Evolutionary conservation across 768 basidiomycete genomes (phyloP), one percentile per base, ranked within the genome.

Genomic region (Leccinum incarnatum): DNA sequence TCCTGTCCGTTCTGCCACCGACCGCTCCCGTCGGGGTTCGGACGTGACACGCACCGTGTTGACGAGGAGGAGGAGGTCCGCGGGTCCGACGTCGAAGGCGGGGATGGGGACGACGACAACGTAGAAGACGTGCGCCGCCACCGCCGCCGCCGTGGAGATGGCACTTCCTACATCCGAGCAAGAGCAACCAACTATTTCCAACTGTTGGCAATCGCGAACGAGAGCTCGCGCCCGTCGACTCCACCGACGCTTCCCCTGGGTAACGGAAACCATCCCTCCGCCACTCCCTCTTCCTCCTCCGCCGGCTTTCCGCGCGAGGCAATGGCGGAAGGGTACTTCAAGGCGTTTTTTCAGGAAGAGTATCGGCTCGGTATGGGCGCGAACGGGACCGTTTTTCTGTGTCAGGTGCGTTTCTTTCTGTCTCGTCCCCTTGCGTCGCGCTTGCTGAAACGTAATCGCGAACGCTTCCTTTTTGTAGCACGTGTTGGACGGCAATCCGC

Each of bases 301-400:
- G 42, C 42, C 9, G 19, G 42, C 19, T 91, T 92, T 72, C 78
- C 84, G 2, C 79, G 83, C 2, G 87, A 88, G 53, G 79, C 81
- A 32, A 89, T 93, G 89, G 93, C 93, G 0, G 88, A 94, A 54
- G 95, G 95, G 0, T 98, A 98, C 70, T 96, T 95, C 75, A 84
- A 88, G 63, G 81, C 91, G 0, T 98, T 96, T 77, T 98, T 98
- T 68, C 84, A 87, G 57, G 95, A 97, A 67, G 93, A 95, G 63
- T 85, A 81, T 60, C 83, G 87, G 58, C 78, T 98, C 6, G 95
- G 95, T 1, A 95, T 97, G 92, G 95, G 95, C 46, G 95, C 95
- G 0, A 93, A 94, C 66, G 95, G 96, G 2, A 89, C 81, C 25
- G 95, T 98, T 1, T 97, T 80, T 69, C 78, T 96, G 3, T 95